Conservation (phyloP, 495 filamentous ascomycete genomes). For the Cercophora scortea region DNA sequence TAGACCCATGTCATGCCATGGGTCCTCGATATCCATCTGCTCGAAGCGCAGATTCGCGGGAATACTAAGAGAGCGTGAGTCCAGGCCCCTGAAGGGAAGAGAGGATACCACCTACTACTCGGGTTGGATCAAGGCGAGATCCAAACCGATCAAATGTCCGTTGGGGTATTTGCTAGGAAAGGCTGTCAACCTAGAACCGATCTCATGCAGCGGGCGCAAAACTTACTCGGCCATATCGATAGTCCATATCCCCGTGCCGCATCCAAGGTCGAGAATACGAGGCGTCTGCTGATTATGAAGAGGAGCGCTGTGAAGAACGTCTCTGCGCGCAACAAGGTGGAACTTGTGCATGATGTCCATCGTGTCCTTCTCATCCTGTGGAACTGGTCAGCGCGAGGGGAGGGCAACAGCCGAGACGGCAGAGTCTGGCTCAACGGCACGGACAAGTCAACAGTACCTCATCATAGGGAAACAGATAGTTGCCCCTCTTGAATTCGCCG, state of each 20-base stretch:
- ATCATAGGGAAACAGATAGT: conserved; percentile 56
- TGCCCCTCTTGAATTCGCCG: conserved; percentile 3
- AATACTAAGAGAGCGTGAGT: conserved; percentile 42
- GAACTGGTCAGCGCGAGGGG: conserved; percentile 1
- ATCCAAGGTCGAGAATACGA: conserved; percentile 73
- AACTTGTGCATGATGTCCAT: conserved; percentile 75
- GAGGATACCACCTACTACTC: conserved; percentile 41
- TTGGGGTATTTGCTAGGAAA: conserved; percentile 13
- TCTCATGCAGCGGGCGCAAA: not conserved
- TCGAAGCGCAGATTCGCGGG: conserved; percentile 63
- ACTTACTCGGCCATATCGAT: conserved; percentile 79
- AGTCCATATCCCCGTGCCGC: conserved; percentile 86
- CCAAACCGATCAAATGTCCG: conserved; percentile 25
- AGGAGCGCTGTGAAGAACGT: conserved; percentile 48
- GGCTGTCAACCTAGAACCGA: not conserved
- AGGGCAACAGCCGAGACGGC: no score
- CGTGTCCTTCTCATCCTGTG: conserved; percentile 59
- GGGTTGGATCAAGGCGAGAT: conserved; percentile 77
- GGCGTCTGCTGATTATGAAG: conserved; percentile 28
- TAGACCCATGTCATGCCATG: conserved; percentile 63
- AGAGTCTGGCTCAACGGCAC: not conserved
- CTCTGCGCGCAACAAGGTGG: conserved; percentile 57
- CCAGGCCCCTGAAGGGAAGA: not conserved
- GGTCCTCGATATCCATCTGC: conserved; percentile 70
- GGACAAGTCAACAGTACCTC: conserved; percentile 34